Base-by-base conservation (phyloP, 2,329 filamentous ascomycete species). In the Beauveria scarabaeidicola region DNA sequence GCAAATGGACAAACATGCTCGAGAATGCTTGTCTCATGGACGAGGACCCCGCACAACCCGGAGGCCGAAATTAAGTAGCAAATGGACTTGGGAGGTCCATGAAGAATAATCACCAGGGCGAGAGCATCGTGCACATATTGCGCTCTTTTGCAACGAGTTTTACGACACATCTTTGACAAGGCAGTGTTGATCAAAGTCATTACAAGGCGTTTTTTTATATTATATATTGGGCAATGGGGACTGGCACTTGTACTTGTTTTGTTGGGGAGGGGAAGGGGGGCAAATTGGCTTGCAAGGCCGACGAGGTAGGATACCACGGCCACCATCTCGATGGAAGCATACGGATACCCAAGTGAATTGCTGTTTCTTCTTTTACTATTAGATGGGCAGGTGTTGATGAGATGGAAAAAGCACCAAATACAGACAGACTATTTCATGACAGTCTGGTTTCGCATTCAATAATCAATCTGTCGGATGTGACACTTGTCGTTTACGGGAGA, bases 1-100 rank as follows among this genome's bases (percentile, higher is more conserved):
- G 94, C 36, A 97, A 97, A 74, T 99, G 94, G 94, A 99, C 94
- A 13, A 97, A 97, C 73, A 92, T 96, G 81, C 80, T 99, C 38
- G 94, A 99, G 72, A 95, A 91, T 70, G 91, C 92, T 5, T 99
- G 94, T 75, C 96, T 97, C 90, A 86, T 92, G 72, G 92, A 88
- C 58, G 81, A 96, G 70, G 91, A 96, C 58, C 80, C 84, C 5
- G 56, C 27, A 15, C 47, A 58, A 40, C 47, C 56, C 2, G 36
- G 25, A 3, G 11, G n/a, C 15, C 47, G 56, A 25, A 36, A 46
- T 29, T 58, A 40, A 38, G 15, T 41, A 17, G n/a, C 36, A n/a
- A 51, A 2, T 13, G 36, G 32, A 51, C 46, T 19, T 7, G 3
- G 11, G 9, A 23, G 13, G 55, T 21, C n/a, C 48, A 27, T 41